These are phyloP conservation scores for Fusarium abutilonis DNA, from an alignment of 2,329 filamentous ascomycete species.

Conservation along the genomic window DNA sequence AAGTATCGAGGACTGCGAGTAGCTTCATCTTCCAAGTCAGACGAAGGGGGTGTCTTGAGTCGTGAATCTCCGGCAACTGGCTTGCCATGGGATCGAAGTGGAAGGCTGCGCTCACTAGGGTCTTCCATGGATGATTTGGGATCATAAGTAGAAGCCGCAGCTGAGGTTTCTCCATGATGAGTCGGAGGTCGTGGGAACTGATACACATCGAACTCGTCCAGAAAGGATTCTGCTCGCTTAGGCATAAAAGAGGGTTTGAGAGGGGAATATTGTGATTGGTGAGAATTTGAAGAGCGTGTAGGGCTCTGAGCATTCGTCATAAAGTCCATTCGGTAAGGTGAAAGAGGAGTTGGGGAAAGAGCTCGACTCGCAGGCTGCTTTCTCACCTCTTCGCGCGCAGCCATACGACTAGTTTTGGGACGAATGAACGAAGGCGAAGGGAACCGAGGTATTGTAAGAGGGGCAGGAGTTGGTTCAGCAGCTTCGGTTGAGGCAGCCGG, in stretches of 20 bases:
- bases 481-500: conserved; percentile 41
- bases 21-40: conserved; percentile 48
- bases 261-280: conserved; percentile 33
- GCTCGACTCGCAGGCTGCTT: conserved; percentile 46
- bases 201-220: conserved; percentile 50
- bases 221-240: conserved; percentile 37
- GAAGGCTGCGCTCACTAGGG: conserved; percentile 43
- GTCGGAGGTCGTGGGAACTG: conserved; percentile 52
- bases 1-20: conserved; percentile 29
- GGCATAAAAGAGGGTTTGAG: conserved; percentile 44
- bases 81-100: conserved; percentile 41
- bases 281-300: conserved; percentile 22
- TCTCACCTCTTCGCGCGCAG: conserved; percentile 62
- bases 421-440: conserved; percentile 65
- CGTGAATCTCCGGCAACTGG: conserved; percentile 34
- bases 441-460: conserved; percentile 53
- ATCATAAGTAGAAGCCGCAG: conserved; percentile 38
- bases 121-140: conserved; percentile 37
- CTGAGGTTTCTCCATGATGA: conserved; percentile 41
- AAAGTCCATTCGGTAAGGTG: conserved; percentile 32
- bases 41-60: conserved; percentile 50
- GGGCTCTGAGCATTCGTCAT: conserved; percentile 22
- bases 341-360: conserved; percentile 41
- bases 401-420: conserved; percentile 65
- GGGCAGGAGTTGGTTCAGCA: conserved; percentile 35